Evolutionary conservation across 2,329 filamentous ascomycete genomes (phyloP).

Genomic region (Macrophomina pseudophaseolina): DNA sequence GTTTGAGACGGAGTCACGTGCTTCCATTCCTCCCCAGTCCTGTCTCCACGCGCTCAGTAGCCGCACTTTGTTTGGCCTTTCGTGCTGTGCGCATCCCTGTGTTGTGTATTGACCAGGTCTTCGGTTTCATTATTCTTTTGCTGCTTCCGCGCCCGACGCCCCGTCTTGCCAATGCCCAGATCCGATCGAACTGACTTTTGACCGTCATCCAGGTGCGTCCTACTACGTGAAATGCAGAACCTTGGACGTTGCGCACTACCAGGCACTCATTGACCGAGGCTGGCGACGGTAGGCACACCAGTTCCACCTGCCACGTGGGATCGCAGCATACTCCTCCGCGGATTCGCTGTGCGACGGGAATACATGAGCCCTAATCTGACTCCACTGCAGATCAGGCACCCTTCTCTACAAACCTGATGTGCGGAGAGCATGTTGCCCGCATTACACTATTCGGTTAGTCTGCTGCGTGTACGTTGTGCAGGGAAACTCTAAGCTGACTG

Average conservation of each 20-base stretch:
- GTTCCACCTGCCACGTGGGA: constrained; percentile 25
- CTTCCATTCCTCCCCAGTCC: constrained; percentile 8
- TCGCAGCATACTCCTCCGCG: background rate
- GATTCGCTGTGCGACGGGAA: constrained; percentile 6
- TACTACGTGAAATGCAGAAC: constrained; percentile 71
- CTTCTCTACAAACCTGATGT: constrained; percentile 81
- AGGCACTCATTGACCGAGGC: constrained; percentile 72
- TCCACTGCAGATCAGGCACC: constrained; percentile 52
- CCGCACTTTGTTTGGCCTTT: background rate
- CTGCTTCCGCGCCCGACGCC: background rate
- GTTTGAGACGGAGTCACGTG: constrained; percentile 18
- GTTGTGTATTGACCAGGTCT: background rate
- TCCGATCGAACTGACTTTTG: background rate
- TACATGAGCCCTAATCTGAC: constrained; percentile 16
- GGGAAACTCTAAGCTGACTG: constrained; percentile 7
- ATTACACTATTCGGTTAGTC: constrained; percentile 74
- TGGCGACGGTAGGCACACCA: constrained; percentile 70
- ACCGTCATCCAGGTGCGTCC: constrained; percentile 63
- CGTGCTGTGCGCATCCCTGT: constrained; percentile 1
- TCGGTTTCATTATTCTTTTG: background rate
- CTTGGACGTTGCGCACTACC: constrained; percentile 71
- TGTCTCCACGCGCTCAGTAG: background rate
- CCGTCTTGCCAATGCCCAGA: background rate
- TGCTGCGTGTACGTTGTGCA: background rate
- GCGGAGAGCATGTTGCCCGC: constrained; percentile 83